These are phyloP conservation scores for Ettlia oleoabundans DNA, from an alignment of 139 green algal species.

Conservation along the genomic window DNA sequence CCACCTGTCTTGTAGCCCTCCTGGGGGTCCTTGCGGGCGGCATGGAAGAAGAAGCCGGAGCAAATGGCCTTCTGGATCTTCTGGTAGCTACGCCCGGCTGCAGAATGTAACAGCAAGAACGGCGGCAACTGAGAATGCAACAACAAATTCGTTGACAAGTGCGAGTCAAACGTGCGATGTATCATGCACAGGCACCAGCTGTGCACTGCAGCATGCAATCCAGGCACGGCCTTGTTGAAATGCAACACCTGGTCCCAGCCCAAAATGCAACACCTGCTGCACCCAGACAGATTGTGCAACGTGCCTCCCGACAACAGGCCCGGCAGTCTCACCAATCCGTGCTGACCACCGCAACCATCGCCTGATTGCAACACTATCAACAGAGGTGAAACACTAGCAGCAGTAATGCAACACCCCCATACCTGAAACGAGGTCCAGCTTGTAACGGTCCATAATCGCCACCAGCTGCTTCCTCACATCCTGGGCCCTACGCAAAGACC, in stretches of 20 bases:
- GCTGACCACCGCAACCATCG: too few relatives aligned
- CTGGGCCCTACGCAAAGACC: constrained; percentile 89
- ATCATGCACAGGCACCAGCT: too few relatives aligned
- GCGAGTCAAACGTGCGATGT: too few relatives aligned
- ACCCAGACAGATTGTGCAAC: too few relatives aligned
- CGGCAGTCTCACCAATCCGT: too few relatives aligned
- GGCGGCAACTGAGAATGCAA: too few relatives aligned
- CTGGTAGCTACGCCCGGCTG: constrained; percentile 85
- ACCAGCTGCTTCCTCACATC: constrained; percentile 97
- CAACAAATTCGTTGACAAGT: too few relatives aligned
- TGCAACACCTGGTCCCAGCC: too few relatives aligned
- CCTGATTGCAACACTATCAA: not conserved
- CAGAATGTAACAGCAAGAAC: not conserved
- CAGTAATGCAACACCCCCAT: not conserved
- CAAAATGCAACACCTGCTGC: too few relatives aligned
- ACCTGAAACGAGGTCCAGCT: constrained; percentile 93
- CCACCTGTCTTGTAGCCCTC: constrained; percentile 75
- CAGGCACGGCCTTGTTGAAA: too few relatives aligned
- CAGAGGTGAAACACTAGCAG: constrained; percentile 1
- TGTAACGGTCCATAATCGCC: constrained; percentile 99
- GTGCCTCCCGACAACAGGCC: too few relatives aligned
- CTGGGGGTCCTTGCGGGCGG: constrained; percentile 58
- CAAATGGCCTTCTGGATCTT: constrained; percentile 88
- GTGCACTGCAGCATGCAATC: too few relatives aligned
- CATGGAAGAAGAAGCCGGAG: constrained; percentile 98